Evolutionary conservation across 306 rosid species (phyloP), one percentile per base, ranked within the genome.

Genomic region (Canavalia ensiformis): DNA sequence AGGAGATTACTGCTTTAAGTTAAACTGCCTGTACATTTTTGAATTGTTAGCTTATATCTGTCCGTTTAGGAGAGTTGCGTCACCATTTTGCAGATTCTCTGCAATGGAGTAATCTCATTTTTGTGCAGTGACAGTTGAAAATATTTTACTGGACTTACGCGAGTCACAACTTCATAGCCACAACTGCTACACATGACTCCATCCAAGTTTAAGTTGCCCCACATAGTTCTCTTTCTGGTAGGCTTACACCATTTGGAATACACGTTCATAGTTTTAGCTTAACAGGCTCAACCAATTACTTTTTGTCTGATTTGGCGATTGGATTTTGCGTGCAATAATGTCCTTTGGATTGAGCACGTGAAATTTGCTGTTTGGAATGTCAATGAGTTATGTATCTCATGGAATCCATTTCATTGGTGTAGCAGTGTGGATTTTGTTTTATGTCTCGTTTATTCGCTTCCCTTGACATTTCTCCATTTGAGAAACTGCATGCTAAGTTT

Each of bases 231-330:
- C 31, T 77, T 30, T 39, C 11, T 6, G n/a, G 59, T 31, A 52
- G 34, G 72, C 5, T 69, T 51, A 11, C 50, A 51, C 30, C 66
- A 58, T 67, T 72, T 84, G 78, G 80, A 80, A 79, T 66, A 11
- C 37, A 13, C 72, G 12, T 60, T 8, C 8, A 13, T 8, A 9
- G n/a, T 59, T 58, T 9, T 77, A 39, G 34, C 56, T 18, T 57
- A 49, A 64, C 4, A 0, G 37, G 52, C 47, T 74, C 47, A 39
- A 25, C 34, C 33, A 7, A 49, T 85, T 72, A 50, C 58, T 18
- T 49, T 77, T 60, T 58, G 76, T 66, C 66, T n/a, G 30, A 29
- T 46, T 78, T 10, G 65, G 65, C 18, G 60, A 51, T 68, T 50
- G 29, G 37, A n/a, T 70, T 62, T 56, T 34, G 69, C 68, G n/a